Evolutionary conservation across 495 filamentous ascomycete genomes (phyloP), one percentile per base, ranked within the genome.

Genomic region (Penicillium mononematosum): DNA sequence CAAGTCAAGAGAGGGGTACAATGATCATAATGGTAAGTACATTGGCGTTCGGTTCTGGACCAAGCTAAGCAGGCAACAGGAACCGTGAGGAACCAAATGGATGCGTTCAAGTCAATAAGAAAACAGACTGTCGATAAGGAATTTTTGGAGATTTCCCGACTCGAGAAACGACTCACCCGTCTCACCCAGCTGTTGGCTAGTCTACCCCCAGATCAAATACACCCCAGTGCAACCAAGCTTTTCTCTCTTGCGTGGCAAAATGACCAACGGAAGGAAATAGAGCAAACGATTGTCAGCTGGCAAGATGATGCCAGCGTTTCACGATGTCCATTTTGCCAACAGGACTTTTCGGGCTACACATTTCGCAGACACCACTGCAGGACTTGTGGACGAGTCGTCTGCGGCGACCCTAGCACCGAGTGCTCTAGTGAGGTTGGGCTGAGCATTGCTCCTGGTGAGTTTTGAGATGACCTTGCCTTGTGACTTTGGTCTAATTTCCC

Each of bases 311-410:
- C 87, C 0, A 83, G 75, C 44, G 92, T 98, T 20, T 50, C 78
- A 5, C 84, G 83, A 45, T 98, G 94, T 59, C 95, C 94, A 3
- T 94, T 96, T 62, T 98, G 94, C 63, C 88, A 92, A 62, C 94
- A 98, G 63, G 90, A 96, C 51, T 98, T 98, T 71, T 84, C 90
- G 1, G 85, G 82, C 25, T 96, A 96, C 77, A 84, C 89, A 2
- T 92, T 96, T 61, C 83, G 94, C 65, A 81, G 94, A 55, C 95
- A 98, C 68, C 94, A 98, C 68, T 98, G 94, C 69, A 84, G 94
- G 52, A 83, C 96, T 69, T 98, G 94, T 63, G 94, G 94, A 32
- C 81, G 85, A 53, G 91, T 98, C 0, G 91, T 98, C 1, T 98
- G 94, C 63, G 91, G 89, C 16, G 94, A 98, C 70, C 83, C 81